These are phyloP conservation scores for Rasamsonia emersonii DNA, from an alignment of 2,329 filamentous ascomycete species.

Conservation along the genomic window DNA sequence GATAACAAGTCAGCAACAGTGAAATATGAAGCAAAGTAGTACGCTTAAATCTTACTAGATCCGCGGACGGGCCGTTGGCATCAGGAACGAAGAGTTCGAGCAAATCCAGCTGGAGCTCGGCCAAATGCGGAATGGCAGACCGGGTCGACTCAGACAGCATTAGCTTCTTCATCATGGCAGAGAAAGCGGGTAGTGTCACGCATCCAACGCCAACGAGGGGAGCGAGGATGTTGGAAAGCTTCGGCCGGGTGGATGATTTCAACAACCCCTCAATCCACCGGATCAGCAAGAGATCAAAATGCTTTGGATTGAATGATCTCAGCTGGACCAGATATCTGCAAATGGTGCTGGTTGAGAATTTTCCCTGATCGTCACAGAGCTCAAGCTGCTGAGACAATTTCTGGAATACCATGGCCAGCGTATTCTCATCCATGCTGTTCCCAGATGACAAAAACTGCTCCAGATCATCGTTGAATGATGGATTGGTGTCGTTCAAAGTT, in stretches of 20 bases:
- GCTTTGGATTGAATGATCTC: constrained; percentile 34
- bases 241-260: constrained; percentile 24
- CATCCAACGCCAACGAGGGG: constrained; percentile 39
- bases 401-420: constrained; percentile 34
- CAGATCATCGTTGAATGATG: constrained; percentile 36
- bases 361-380: constrained; percentile 18
- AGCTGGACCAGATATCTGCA: constrained; percentile 36
- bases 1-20: neutral
- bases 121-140: constrained; percentile 17
- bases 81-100: constrained; percentile 23
- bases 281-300: constrained; percentile 35
- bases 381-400: constrained; percentile 32
- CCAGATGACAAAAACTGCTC: constrained; percentile 39
- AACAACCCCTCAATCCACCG: constrained; percentile 34
- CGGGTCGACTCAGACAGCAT: constrained; percentile 15
- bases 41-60: constrained; percentile 23
- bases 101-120: constrained; percentile 21
- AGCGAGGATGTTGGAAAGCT: constrained; percentile 25
- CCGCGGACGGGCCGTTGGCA: constrained; percentile 12
- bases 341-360: constrained; percentile 25
- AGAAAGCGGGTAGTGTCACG: constrained; percentile 33
- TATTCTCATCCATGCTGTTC: constrained; percentile 38
- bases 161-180: constrained; percentile 27
- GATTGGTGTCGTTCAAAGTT: constrained; percentile 28
- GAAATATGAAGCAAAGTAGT: no score